phyloP scores from a whole-genome alignment of 2,329 filamentous ascomycete species.

The Mycosphaerella sp. region DNA sequence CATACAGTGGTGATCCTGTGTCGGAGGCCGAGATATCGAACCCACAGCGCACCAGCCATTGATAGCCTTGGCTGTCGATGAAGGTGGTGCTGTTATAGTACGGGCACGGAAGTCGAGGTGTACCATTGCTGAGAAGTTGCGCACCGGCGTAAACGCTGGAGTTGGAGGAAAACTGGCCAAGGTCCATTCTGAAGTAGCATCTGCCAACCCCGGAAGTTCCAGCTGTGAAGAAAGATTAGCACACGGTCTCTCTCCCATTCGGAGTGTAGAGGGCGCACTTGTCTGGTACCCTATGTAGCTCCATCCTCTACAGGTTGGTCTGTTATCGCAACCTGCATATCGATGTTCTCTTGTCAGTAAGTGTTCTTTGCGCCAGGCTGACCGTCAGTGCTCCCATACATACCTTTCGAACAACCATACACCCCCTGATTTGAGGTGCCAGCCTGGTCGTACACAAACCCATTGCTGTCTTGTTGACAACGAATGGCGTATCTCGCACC shows the following conservation, averaged over 20 bases:
- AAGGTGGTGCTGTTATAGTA: constrained; percentile 2
- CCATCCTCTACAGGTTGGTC: constrained; percentile 15
- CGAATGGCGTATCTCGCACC: constrained; percentile 16
- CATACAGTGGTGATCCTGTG: not conserved
- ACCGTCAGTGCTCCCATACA: too few relatives aligned
- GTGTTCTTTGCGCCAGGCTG: too few relatives aligned
- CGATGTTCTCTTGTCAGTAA: not conserved
- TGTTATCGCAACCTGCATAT: constrained; percentile 14
- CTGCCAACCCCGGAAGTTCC: constrained; percentile 6
- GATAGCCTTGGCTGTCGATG: not conserved
- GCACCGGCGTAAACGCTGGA: constrained; percentile 2
- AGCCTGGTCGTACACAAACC: not conserved
- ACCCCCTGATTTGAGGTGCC: too few relatives aligned
- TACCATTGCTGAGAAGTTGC: not conserved
- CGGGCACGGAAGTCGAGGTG: constrained; percentile 3
- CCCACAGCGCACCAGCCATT: not conserved
- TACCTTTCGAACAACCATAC: too few relatives aligned
- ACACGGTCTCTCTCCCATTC: not conserved
- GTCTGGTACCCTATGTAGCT: constrained; percentile 8
- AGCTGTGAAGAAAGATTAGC: not conserved
- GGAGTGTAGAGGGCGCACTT: not conserved
- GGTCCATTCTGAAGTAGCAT: constrained; percentile 3
- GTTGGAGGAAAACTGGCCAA: not conserved
- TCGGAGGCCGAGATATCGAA: not conserved
- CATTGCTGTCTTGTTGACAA: constrained; percentile 13